Evolutionary conservation across 495 filamentous ascomycete species (phyloP).

Genomic region (Astrothelium macrocarpum): DNA sequence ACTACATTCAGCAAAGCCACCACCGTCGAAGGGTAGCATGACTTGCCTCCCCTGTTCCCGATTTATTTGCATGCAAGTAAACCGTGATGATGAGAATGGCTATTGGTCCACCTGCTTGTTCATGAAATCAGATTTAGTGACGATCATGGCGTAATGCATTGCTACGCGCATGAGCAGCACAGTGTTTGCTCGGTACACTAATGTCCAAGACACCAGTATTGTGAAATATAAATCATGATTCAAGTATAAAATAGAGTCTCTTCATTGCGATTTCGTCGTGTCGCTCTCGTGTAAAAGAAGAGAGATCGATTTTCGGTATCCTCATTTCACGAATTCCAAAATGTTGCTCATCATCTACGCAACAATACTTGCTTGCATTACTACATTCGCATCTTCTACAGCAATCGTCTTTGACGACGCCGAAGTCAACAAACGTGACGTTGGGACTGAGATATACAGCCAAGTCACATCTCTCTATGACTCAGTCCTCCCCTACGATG

Average conservation of each 20-base stretch:
- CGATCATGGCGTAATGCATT: neutral
- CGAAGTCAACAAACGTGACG: neutral
- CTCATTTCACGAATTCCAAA: too few relatives aligned
- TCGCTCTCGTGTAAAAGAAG: too few relatives aligned
- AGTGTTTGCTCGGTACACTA: neutral
- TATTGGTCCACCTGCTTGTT: neutral
- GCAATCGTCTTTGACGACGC: neutral
- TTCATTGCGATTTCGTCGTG: too few relatives aligned
- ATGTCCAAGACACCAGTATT: neutral
- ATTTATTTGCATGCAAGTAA: neutral
- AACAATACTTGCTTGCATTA: neutral
- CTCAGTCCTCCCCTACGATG: neutral
- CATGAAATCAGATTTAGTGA: neutral
- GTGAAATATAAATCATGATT: too few relatives aligned
- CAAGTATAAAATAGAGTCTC: too few relatives aligned
- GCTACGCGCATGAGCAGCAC: neutral
- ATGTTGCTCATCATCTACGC: neutral
- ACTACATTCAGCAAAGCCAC: neutral
- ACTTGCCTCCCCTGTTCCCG: neutral
- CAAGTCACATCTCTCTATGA: neutral
- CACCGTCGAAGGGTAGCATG: neutral
- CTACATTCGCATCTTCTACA: neutral
- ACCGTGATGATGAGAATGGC: neutral
- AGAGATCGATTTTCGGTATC: too few relatives aligned
- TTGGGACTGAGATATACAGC: neutral